Evolutionary conservation across 768 basidiomycete genomes (phyloP), one percentile per base, ranked within the genome.

Genomic region (Termitomyces heimii): DNA sequence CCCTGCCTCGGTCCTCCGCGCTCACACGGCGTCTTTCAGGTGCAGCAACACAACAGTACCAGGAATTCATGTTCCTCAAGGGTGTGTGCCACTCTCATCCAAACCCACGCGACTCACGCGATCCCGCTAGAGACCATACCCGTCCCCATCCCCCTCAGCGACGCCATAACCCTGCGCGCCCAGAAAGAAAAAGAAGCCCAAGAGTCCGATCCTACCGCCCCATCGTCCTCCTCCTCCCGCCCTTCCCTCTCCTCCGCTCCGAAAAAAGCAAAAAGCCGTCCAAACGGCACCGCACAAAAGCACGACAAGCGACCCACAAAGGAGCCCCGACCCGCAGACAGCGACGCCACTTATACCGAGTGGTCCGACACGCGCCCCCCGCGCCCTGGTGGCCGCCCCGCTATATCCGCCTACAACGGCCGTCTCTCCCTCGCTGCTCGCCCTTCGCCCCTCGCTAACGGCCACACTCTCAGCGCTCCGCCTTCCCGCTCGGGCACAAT

Each of bases 51-150:
- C 75, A 79, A 53, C 81, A 82, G 63, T 83, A 83, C 60, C 82
- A 83, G 66, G 85, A 88, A 63, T 86, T 88, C 61, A 81, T 80
- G 77, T 88, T 89, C 62, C 79, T 90, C n/a, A 72, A 76, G 71
- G 88, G 88, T 85, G 61, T 49, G 69, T 42, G 37, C 32, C 18
- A 1, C 18, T 20, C n/a, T n/a, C n/a, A n/a, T n/a, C n/a, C n/a
- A n/a, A n/a, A n/a, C n/a, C n/a, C n/a, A n/a, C n/a, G n/a, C n/a
- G n/a, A n/a, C n/a, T n/a, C n/a, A n/a, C n/a, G n/a, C n/a, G n/a
- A n/a, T 4, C 32, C 31, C 18, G 35, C 34, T 63, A 91, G 89
- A 88, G 59, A 86, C 82, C 10, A 82, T 91, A 16, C 89, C 89
- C 12, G 68, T 72, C 39, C 83, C 88, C 3, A 72, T 88, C 7